Evolutionary conservation across 2,329 filamentous ascomycete species (phyloP), one percentile per base, ranked within the genome.

Genomic region (Ceratocystis huliohia): DNA sequence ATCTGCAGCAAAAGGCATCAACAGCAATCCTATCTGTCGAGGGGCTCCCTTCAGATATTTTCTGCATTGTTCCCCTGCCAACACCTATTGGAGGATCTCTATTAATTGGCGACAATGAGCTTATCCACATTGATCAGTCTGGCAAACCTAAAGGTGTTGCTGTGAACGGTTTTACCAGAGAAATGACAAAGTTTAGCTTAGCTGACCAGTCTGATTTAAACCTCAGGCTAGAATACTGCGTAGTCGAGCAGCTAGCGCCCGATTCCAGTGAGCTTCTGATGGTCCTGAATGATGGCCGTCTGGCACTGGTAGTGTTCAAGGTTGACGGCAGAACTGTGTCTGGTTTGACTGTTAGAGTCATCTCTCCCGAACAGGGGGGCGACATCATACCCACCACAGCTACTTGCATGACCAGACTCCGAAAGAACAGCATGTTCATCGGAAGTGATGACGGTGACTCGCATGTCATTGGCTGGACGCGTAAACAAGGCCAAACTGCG

Each of bases 101-200:
- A 17, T 81, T 99, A 17, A 78, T 97, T 22, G 95, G 94, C 33
- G 82, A 83, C 61, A 97, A 99, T 73, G 91, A 96, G 73, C 76
- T 99, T 69, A 89, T 99, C 68, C 94, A 99, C 74, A 86, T 99
- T 70, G 93, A 97, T 73, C 94, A 99, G 79, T 91, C 91, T 10
- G 94, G 94, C 37, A 96, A 96, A 75, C 84, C 91, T 13, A 96
- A 91, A 72, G 93, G 91, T 1, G 88, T 97, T 67, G 93, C 88
- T 3, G 89, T 99, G 69, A 99, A 99, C 73, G 84, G 90, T 44
- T 95, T 96, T 76, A 88, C 92, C 3, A 90, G 87, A 74, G 84
- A 89, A 69, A 84, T 85, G 69, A 96, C 93, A 1, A 84, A 88
- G 0, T 97, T 96, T 72, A 84, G 87, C 63, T 85, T 99, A 74